These are phyloP conservation scores for Colletotrichum nymphaeae DNA, from an alignment of 2,329 filamentous ascomycete genomes.

Conservation along the genomic window DNA sequence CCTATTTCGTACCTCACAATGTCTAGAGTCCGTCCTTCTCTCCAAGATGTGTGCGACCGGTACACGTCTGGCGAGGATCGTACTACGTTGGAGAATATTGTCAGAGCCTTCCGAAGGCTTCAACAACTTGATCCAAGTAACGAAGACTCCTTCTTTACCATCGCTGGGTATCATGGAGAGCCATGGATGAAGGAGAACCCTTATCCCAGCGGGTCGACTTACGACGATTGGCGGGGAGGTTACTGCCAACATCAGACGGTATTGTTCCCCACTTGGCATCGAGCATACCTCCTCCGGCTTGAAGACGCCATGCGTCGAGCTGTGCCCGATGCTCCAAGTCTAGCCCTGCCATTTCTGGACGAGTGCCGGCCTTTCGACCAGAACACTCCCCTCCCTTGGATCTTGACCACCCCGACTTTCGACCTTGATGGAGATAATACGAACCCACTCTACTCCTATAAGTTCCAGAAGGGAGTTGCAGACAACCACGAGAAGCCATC, in stretches of 20 bases:
- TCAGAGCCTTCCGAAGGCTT: conserved; percentile 15
- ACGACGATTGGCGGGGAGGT: conserved; percentile 42
- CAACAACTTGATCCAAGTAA: conserved; percentile 22
- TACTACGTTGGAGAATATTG: not conserved
- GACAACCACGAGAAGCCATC: conserved; percentile 15
- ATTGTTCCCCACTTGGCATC: conserved; percentile 45
- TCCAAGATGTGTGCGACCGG: not conserved
- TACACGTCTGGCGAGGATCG: not conserved
- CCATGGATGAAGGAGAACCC: conserved; percentile 40
- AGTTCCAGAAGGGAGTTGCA: conserved; percentile 35
- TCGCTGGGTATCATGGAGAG: conserved; percentile 43
- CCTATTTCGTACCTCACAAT: not conserved
- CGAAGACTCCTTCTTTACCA: conserved; percentile 41
- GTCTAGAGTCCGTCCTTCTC: not conserved
- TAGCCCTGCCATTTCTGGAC: conserved; percentile 40
- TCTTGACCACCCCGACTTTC: not conserved
- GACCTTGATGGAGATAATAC: not conserved
- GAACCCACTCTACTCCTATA: conserved; percentile 42
- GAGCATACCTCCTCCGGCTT: conserved; percentile 41
- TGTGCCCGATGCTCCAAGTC: conserved; percentile 21
- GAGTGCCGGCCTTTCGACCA: conserved; percentile 9
- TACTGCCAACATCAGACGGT: conserved; percentile 45
- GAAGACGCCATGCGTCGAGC: conserved; percentile 39
- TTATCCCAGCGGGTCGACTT: not conserved
- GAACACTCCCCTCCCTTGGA: not conserved